Evolutionary conservation across 441 rosid species (phyloP).

Genomic region (Bruguiera hainesii): DNA sequence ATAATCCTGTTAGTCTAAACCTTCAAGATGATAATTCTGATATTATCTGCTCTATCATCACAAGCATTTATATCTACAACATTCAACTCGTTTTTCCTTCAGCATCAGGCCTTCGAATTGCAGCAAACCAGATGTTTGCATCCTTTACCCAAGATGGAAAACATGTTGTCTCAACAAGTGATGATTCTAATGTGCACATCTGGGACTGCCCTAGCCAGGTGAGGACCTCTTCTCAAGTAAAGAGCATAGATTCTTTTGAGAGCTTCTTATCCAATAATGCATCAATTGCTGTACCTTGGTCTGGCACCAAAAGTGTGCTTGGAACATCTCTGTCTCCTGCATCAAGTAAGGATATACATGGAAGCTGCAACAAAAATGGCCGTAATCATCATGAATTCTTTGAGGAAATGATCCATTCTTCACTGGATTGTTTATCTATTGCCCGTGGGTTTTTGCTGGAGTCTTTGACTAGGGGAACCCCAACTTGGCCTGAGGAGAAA

Average conservation of each 20-base stretch:
- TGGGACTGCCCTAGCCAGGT: conserved; percentile 60
- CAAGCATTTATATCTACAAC: background rate
- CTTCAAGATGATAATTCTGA: background rate
- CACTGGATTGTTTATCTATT: conserved; percentile 49
- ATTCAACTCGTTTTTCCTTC: conserved; percentile 10
- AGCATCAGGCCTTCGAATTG: conserved; percentile 43
- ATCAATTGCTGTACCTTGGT: conserved; percentile 84
- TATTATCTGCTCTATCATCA: background rate
- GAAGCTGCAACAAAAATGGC: too few relatives aligned
- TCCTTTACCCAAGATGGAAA: conserved; percentile 76
- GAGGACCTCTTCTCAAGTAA: conserved; percentile 28
- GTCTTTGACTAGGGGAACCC: conserved; percentile 66
- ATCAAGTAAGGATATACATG: background rate
- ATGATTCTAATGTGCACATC: conserved; percentile 66
- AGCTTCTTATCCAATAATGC: conserved; percentile 62
- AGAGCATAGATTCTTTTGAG: conserved; percentile 58
- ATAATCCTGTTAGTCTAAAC: background rate
- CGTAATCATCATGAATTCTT: background rate
- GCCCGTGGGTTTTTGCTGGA: conserved; percentile 59
- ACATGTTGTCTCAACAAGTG: conserved; percentile 71
- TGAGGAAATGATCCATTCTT: conserved; percentile 11
- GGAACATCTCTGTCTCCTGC: conserved; percentile 19
- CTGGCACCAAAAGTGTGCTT: conserved; percentile 42
- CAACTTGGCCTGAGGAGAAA: conserved; percentile 97
- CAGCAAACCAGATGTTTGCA: conserved; percentile 68